Conservation (phyloP, 1,284 basidiomycete species). For the Malassezia psittaci region DNA sequence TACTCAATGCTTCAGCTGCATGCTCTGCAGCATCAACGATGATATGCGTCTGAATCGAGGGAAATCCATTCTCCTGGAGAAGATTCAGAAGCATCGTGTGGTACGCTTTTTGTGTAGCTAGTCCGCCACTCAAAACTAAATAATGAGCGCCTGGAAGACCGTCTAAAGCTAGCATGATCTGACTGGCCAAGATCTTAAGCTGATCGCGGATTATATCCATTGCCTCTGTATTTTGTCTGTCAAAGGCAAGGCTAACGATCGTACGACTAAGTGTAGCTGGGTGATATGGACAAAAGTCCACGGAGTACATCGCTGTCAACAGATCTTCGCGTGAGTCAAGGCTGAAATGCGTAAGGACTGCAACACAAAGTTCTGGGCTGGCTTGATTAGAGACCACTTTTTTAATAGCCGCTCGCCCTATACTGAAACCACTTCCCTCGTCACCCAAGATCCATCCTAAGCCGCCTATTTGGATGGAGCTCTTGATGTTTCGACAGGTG, state of each 20-base stretch:
- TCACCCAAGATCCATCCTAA: conserved; percentile 34
- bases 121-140: not conserved
- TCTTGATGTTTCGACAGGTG: not conserved
- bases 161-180: not conserved
- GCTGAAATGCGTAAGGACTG: not conserved
- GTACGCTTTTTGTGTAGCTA: not conserved
- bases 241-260: not conserved
- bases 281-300: not conserved
- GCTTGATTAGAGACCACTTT: conserved; percentile 8
- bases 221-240: not conserved
- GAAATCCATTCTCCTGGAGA: not conserved
- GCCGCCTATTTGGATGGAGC: conserved; percentile 19
- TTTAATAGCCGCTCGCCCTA: conserved; percentile 25
- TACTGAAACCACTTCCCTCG: conserved; percentile 26
- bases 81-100: not conserved
- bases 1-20: not conserved
- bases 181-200: not conserved
- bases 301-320: not conserved
- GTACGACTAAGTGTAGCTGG: not conserved
- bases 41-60: not conserved
- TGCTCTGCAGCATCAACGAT: not conserved
- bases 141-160: no score
- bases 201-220: not conserved
- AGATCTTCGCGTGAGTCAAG: not conserved
- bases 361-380: not conserved